These are phyloP conservation scores for Dacryopinax primogenitus DNA, from an alignment of 768 basidiomycete genomes.

Conservation along the genomic window DNA sequence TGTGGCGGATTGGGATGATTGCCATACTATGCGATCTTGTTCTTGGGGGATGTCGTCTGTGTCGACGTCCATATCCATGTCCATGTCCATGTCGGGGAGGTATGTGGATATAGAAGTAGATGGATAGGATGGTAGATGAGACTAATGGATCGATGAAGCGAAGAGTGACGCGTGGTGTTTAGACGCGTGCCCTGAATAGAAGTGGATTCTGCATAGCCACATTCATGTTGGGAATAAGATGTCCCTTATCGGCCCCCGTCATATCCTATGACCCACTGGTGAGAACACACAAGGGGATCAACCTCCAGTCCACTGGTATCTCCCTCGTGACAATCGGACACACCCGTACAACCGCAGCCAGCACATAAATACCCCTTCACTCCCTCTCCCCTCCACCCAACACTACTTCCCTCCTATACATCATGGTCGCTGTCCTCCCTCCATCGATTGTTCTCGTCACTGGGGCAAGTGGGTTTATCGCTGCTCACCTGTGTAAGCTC, in stretches of 20 bases:
- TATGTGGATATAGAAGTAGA: not conserved
- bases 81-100: not conserved
- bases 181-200: not conserved
- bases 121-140: not conserved
- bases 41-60: not conserved
- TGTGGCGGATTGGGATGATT: not conserved
- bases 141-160: not conserved
- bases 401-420: too few species aligned
- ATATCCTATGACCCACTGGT: too few species aligned
- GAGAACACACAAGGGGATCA: too few species aligned
- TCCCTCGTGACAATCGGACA: too few species aligned
- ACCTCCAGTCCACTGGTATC: too few species aligned
- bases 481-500: conserved; percentile 12
- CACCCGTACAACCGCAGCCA: too few species aligned
- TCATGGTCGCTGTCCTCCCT: conserved; percentile 11
- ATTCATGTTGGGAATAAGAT: too few species aligned
- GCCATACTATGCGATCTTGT: not conserved
- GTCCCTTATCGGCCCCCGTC: too few species aligned
- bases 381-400: too few species aligned
- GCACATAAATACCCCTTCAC: too few species aligned
- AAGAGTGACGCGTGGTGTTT: not conserved
- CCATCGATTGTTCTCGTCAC: conserved; percentile 16
- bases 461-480: conserved; percentile 13
- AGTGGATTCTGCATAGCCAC: not conserved
- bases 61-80: not conserved